These are phyloP conservation scores for Schizosaccharomyces octosporus DNA, from an alignment of 805 yeast species.

Conservation along the genomic window DNA sequence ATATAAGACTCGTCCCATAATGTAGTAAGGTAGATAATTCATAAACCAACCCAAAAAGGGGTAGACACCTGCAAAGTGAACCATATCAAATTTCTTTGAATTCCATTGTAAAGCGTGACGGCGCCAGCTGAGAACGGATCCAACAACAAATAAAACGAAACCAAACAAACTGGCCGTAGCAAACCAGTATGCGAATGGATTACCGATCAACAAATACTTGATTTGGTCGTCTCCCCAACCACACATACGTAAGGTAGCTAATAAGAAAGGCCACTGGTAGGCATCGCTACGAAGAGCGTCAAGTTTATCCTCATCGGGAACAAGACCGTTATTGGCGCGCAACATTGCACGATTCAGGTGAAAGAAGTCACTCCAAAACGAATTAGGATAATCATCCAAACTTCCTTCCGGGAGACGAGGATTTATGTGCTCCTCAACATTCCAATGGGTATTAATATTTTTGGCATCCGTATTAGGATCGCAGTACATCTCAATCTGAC, in stretches of 20 bases:
- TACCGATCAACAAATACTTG: constrained; percentile 44
- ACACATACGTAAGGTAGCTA: constrained; percentile 52
- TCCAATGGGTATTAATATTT: constrained; percentile 61
- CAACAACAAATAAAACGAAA: constrained; percentile 17
- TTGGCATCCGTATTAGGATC: constrained; percentile 19
- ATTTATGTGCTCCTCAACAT: constrained; percentile 44
- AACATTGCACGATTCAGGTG: constrained; percentile 57
- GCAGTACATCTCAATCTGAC: constrained; percentile 90
- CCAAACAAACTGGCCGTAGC: constrained; percentile 26
- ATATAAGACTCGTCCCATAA: constrained; percentile 91
- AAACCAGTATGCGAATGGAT: constrained; percentile 40
- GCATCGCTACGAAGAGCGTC: constrained; percentile 51
- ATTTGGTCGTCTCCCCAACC: constrained; percentile 34
- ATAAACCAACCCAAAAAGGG: constrained; percentile 81
- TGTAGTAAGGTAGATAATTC: constrained; percentile 67
- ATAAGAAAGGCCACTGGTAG: constrained; percentile 65
- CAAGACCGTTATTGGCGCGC: constrained; percentile 61
- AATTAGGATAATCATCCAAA: constrained; percentile 22
- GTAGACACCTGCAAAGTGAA: constrained; percentile 42
- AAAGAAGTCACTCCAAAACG: constrained; percentile 43
- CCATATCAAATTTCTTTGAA: constrained; percentile 18
- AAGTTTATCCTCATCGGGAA: constrained; percentile 46
- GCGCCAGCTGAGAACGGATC: constrained; percentile 34
- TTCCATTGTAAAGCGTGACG: constrained; percentile 34
- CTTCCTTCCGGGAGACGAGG: constrained; percentile 20